These are phyloP conservation scores for Fusarium citri DNA, from an alignment of 2,329 filamentous ascomycete species.

Conservation along the genomic window DNA sequence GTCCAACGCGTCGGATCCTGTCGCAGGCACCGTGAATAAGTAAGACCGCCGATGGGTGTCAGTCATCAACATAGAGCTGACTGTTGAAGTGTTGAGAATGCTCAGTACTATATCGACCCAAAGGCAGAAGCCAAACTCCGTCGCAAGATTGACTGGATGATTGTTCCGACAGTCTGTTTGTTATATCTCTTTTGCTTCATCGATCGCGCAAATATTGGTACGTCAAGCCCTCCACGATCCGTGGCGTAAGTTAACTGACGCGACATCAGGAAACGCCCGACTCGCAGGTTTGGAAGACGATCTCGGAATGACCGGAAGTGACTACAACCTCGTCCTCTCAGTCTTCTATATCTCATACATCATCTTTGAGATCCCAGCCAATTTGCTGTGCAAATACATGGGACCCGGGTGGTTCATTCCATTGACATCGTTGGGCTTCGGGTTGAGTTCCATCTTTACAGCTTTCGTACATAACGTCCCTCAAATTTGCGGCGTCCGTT, in stretches of 20 bases:
- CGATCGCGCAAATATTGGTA: conserved; percentile 58
- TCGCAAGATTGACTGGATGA: conserved; percentile 29
- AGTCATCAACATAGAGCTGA: background rate
- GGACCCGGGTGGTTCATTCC: conserved; percentile 76
- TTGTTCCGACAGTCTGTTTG: conserved; percentile 21
- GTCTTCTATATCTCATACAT: conserved; percentile 75
- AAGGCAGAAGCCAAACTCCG: conserved; percentile 21
- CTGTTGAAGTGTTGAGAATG: conserved; percentile 5
- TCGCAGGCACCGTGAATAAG: background rate
- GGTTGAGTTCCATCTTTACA: conserved; percentile 68
- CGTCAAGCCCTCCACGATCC: accelerated
- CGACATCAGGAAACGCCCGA: conserved; percentile 28
- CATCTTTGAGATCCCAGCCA: conserved; percentile 72
- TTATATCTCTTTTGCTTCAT: conserved; percentile 76
- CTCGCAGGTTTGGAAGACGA: conserved; percentile 34
- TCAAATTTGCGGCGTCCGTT: conserved; percentile 65
- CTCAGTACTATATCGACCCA: conserved; percentile 16
- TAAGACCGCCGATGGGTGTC: background rate
- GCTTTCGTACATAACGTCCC: conserved; percentile 67
- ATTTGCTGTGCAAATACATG: conserved; percentile 71
- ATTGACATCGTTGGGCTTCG: conserved; percentile 66
- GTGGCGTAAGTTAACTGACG: background rate
- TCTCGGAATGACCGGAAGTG: conserved; percentile 57
- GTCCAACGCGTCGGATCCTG: conserved; percentile 8
- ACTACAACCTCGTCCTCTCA: conserved; percentile 71